A percentile compares a stretch with the other conserved stretches of the same genome.
Evolutionary conservation across 2,329 filamentous ascomycete species (phyloP).

Genomic region (Stagonosporopsis vannaccii): DNA sequence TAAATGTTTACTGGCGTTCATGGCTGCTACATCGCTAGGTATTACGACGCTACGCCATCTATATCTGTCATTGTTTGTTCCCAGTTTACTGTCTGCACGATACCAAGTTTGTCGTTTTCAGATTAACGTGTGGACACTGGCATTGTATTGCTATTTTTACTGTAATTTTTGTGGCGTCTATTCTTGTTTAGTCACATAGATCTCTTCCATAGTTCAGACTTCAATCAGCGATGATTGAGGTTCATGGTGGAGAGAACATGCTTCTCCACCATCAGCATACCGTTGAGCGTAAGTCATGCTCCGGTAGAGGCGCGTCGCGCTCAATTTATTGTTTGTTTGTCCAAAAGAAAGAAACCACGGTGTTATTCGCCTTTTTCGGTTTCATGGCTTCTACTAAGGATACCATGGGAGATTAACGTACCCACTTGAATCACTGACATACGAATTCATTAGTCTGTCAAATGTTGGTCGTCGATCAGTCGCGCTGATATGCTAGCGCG

Average conservation of each 20-base stretch:
- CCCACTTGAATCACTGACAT: too few relatives aligned
- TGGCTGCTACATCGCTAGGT: neutral
- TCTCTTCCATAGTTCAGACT: neutral
- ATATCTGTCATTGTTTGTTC: neutral
- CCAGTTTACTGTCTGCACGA: neutral
- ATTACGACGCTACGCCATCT: constrained; percentile 13
- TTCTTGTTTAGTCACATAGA: neutral
- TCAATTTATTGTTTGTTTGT: constrained; percentile 1
- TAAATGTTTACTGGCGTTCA: neutral
- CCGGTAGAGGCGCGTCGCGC: neutral
- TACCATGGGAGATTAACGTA: too few relatives aligned
- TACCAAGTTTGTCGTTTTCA: constrained; percentile 8
- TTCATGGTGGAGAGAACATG: neutral
- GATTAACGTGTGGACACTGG: neutral
- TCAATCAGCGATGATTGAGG: constrained; percentile 1
- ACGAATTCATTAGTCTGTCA: neutral
- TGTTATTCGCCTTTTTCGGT: too few relatives aligned
- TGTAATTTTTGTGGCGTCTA: neutral
- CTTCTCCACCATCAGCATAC: neutral
- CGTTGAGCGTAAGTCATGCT: constrained; percentile 1
- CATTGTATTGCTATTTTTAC: neutral
- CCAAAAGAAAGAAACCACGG: too few relatives aligned
- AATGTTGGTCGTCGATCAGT: neutral
- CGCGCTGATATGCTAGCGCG: constrained; percentile 6
- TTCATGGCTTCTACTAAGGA: too few relatives aligned